A percentile compares a stretch with the other conserved stretches of the same genome.
phyloP scores from a whole-genome alignment of 2,329 filamentous ascomycete genomes.

The Pseudofabraea citricarpa region DNA sequence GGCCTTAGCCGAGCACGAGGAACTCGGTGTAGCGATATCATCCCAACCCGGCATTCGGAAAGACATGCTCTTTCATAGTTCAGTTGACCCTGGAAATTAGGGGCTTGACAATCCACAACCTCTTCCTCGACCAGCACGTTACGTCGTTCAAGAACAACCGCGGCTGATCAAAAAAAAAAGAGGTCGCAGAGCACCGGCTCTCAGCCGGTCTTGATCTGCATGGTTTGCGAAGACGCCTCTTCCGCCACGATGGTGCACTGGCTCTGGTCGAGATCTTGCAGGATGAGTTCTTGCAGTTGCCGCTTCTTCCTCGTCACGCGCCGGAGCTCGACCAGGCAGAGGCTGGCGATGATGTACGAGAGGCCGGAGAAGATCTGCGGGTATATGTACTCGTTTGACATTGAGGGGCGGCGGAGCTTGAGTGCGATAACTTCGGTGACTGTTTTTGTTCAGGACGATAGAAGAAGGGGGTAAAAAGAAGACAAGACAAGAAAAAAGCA shows the following conservation, averaged over 20 bases:
- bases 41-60: neutral
- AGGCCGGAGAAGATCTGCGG: conserved; percentile 33
- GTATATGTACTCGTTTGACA: conserved; percentile 29
- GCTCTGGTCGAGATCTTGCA: neutral
- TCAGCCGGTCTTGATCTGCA: neutral
- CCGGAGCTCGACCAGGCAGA: conserved; percentile 27
- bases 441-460: conserved; percentile 4
- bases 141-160: no score
- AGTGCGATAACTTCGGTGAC: conserved; percentile 36
- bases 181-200: no score
- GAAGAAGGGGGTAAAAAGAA: no score
- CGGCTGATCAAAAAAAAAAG: no score
- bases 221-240: no score
- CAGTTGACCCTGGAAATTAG: neutral
- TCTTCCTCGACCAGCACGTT: no score
- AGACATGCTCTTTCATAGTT: neutral
- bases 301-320: conserved; percentile 2
- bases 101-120: no score
- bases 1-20: neutral
- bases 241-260: neutral
- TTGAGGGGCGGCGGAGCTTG: conserved; percentile 28
- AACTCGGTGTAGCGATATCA: neutral
- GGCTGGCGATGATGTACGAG: conserved; percentile 29
- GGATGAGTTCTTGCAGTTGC: neutral
- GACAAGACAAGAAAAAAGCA: no score